Conservation (phyloP, 352 stramenopile species). For the Globisporangium camurandrum region DNA sequence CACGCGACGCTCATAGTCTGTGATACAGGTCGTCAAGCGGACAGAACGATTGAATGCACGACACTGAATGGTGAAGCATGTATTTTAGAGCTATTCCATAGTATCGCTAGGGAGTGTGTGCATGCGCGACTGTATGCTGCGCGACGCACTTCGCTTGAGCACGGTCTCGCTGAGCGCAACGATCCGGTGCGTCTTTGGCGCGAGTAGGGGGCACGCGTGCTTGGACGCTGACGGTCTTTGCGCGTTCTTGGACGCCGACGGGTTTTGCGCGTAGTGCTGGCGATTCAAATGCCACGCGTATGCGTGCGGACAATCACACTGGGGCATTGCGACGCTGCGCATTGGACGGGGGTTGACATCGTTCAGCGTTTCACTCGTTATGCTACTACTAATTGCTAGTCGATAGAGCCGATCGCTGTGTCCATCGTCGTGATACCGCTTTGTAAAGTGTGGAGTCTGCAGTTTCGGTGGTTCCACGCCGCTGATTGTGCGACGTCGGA, state of each 20-base stretch:
- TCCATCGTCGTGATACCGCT: slow-evolving; percentile 9
- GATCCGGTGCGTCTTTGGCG: not conserved
- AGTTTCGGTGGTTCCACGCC: not conserved
- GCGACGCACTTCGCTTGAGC: slow-evolving; percentile 6
- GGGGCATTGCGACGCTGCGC: not conserved
- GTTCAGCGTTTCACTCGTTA: not conserved
- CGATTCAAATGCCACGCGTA: not conserved
- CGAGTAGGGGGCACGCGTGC: slow-evolving; percentile 1
- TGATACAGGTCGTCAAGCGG: too few relatives aligned
- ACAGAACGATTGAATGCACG: too few relatives aligned
- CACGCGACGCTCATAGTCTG: too few relatives aligned
- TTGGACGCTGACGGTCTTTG: slow-evolving; percentile 5
- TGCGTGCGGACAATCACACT: not conserved
- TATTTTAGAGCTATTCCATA: too few relatives aligned
- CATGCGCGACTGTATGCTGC: not conserved
- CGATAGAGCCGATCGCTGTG: slow-evolving; percentile 6
- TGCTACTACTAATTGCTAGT: not conserved
- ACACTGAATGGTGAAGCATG: too few relatives aligned
- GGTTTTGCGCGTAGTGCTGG: slow-evolving; percentile 3
- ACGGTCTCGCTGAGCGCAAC: not conserved
- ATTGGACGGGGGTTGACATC: not conserved
- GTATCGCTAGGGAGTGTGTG: too few relatives aligned
- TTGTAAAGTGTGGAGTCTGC: not conserved
- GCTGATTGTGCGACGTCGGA: slow-evolving; percentile 1
- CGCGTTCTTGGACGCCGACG: slow-evolving; percentile 2